phyloP scores from a whole-genome alignment of 2,329 filamentous ascomycete species.

The Plenodomus tracheiphilus region DNA sequence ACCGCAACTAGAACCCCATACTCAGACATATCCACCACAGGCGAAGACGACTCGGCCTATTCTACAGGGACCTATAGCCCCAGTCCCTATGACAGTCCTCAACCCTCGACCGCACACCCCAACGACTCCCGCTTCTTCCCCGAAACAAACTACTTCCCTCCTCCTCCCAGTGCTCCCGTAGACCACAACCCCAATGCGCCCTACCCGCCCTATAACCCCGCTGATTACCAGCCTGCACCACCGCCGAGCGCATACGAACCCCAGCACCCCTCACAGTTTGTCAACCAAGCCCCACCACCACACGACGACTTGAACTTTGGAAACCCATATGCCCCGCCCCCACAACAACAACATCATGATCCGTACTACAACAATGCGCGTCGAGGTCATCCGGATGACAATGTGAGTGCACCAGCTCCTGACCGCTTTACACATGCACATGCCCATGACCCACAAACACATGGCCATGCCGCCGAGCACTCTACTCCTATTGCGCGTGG shows the following conservation, averaged over 20 bases:
- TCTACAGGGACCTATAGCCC: slow-evolving; percentile 37
- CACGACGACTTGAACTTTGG: slow-evolving; percentile 33
- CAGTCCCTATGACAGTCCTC: slow-evolving; percentile 27
- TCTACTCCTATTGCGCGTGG: slow-evolving; percentile 27
- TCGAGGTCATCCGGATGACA: slow-evolving; percentile 46
- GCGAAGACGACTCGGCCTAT: slow-evolving; percentile 42
- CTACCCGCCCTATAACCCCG: slow-evolving; percentile 46
- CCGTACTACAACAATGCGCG: slow-evolving; percentile 35
- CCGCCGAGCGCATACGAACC: slow-evolving; percentile 27
- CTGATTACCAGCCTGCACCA: slow-evolving; percentile 47
- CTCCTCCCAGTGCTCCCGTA: slow-evolving; percentile 46
- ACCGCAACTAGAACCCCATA: slow-evolving; percentile 11
- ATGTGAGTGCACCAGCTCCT: slow-evolving; percentile 54
- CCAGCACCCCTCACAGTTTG: slow-evolving; percentile 33
- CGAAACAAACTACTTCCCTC: slow-evolving; percentile 53
- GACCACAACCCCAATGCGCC: slow-evolving; percentile 32
- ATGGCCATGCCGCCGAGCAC: neutral
- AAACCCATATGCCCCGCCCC: slow-evolving; percentile 32
- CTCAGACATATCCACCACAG: slow-evolving; percentile 24
- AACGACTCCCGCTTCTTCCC: slow-evolving; percentile 49
- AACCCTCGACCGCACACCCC: slow-evolving; percentile 38
- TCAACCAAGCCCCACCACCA: slow-evolving; percentile 23
- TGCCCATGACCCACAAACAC: too few relatives aligned
- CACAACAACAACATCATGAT: slow-evolving; percentile 21
- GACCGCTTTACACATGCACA: slow-evolving; percentile 31